These are phyloP conservation scores for Diaporthe sp. DNA, from an alignment of 2,329 filamentous ascomycete species.

Conservation along the genomic window DNA sequence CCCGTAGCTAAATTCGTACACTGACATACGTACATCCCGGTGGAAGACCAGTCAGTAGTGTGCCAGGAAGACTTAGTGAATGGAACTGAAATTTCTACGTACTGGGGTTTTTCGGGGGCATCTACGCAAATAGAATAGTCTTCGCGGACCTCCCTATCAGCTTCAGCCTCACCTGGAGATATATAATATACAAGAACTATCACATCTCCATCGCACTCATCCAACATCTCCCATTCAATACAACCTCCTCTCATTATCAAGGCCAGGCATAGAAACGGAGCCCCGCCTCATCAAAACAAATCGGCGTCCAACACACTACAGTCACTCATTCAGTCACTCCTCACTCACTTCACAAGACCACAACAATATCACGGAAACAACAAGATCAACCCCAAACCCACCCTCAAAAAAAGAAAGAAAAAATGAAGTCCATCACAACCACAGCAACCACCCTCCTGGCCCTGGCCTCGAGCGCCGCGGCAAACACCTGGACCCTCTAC, in stretches of 20 bases:
- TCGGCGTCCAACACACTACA: not conserved
- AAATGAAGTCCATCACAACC: conserved; percentile 29
- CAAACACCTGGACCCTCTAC: conserved; percentile 38
- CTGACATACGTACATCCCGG: conserved; percentile 4
- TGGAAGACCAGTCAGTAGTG: no score
- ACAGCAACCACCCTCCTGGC: conserved; percentile 23
- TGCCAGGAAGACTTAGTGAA: not conserved
- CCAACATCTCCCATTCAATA: not conserved
- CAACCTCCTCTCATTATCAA: not conserved
- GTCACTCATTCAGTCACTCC: not conserved
- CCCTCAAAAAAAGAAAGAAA: accelerated
- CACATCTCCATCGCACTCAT: not conserved
- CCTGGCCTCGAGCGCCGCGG: conserved; percentile 21
- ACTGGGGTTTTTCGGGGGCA: not conserved
- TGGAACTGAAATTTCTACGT: not conserved
- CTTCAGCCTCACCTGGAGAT: not conserved
- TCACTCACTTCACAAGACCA: no score
- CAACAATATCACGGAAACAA: not conserved
- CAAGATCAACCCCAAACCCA: not conserved
- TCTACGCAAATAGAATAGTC: not conserved
- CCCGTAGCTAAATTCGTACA: not conserved
- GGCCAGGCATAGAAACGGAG: conserved; percentile 11
- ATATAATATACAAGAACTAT: not conserved
- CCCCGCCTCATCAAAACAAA: not conserved
- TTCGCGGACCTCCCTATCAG: not conserved